A percentile compares a stretch with the other conserved stretches of the same genome.
phyloP scores from a whole-genome alignment of 2,329 filamentous ascomycete species.

The Aspergillus novoparasiticus region DNA sequence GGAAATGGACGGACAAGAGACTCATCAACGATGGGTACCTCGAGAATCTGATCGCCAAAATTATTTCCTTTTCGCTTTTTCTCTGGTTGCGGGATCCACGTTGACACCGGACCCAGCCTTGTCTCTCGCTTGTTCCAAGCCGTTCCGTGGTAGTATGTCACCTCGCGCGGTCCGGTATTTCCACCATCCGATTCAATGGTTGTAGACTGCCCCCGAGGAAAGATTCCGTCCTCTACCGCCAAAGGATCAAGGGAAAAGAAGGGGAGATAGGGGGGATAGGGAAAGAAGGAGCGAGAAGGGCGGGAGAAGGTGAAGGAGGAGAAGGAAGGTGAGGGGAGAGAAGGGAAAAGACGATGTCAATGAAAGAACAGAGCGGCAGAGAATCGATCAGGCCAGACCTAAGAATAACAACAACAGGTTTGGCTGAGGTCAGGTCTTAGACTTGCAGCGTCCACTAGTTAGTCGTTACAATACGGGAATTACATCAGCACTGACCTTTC shows the following conservation, averaged over 20 bases:
- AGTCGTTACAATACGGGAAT: slow-evolving; percentile 5
- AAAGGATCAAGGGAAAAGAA: neutral
- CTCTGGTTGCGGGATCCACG: slow-evolving; percentile 17
- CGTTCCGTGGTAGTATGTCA: slow-evolving; percentile 6
- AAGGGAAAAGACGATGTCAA: neutral
- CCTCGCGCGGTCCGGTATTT: neutral
- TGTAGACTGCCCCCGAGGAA: neutral
- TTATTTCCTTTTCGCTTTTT: slow-evolving; percentile 9
- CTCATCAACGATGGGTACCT: neutral
- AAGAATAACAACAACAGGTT: slow-evolving; percentile 16
- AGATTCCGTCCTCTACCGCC: neutral
- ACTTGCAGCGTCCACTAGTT: slow-evolving; percentile 15
- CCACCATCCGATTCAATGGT: neutral
- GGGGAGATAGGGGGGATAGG: neutral
- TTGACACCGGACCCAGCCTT: slow-evolving; percentile 18
- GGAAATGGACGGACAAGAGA: slow-evolving; percentile 5
- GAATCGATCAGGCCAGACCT: slow-evolving; percentile 18
- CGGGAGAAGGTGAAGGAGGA: neutral
- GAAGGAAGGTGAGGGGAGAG: neutral
- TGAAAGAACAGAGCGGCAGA: neutral
- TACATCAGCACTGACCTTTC: neutral
- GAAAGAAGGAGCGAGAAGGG: slow-evolving; percentile 1
- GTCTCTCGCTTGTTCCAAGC: slow-evolving; percentile 4
- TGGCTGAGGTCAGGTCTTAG: slow-evolving; percentile 12
- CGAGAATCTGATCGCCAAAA: slow-evolving; percentile 7